Base-by-base conservation (phyloP, 208 protist species). In the Acanthamoeba sp. region DNA sequence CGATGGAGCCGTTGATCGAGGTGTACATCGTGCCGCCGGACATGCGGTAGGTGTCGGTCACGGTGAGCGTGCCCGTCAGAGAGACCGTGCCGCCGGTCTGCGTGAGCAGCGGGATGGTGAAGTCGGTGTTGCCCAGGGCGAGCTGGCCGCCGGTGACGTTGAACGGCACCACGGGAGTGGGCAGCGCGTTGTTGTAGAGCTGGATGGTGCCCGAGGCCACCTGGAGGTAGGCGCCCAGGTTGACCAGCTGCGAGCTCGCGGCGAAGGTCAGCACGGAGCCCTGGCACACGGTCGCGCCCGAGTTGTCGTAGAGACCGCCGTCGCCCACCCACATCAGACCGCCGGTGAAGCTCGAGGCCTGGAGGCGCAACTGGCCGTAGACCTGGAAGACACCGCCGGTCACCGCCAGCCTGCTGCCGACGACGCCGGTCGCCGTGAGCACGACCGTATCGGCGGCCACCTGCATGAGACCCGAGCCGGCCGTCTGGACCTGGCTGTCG, bases 81-180 rank as follows among this genome's bases (percentile, higher is more conserved):
- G 66, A 12, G n/a, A 92, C 62, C 24, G 12, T 71, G 57, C 87
- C 87, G 55, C 59, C 87, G 57, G 62, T 92, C 57, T 78, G 62
- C 29, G 87, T 92, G 38, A 92, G 62, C 10, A 76, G 38, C 66
- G 87, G 57, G 62, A 92, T 76, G 66, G 27, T 76, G 59, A 92
- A 92, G 87, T 92, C 87, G 59, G 27, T 40, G 62, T 78, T 78
- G 66, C 87, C 87, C 27, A 92, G 59, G 87, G 73, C 87, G 29
- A 92, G 87, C 36, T 29, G 36, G 24, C 87, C 87, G 18, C 57
- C 87, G 29, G 87, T 92, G 24, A 92, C 87, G 57, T 92, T 78
- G 32, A 52, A 76, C n/a, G 87, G 87, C 87, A 92, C 87, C 7
- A 92, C 48, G 1, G 87, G 87, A 55, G 42, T 16, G 22, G 87